Base-by-base conservation (phyloP, 345 rosid species). In the Bretschneidera sinensis region DNA sequence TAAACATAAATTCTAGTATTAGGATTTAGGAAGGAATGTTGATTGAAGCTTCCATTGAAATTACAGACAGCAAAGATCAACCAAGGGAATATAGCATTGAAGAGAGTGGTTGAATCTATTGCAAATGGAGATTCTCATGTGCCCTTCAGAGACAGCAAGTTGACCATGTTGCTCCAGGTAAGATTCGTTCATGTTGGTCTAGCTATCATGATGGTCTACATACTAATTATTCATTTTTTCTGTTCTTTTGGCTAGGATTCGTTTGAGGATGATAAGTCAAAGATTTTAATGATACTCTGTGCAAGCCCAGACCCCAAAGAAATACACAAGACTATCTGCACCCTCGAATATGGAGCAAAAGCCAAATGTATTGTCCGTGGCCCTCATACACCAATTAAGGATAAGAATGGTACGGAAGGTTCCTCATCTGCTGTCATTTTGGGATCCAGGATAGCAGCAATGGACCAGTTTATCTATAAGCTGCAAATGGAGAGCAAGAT, bases 41-140 rank as follows among this genome's bases (percentile, higher is more conserved):
- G n/a, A 60, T 63, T 54, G 47, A 57, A 58, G 13, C 60, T 72
- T 43, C 55, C 57, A 18, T 8, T n/a, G 62, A 51, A 66, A 34
- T 67, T 73, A 72, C 85, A 94, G 99, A 94, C 97, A 47, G 99
- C 80, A 58, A 94, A 88, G 79, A 94, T 94, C 61, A 94, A 94
- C 69, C 99, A 90, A 72, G 99, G 99, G 13, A 94, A 94, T 68
- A 85, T 79, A 62, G 97, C 99, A 34, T 61, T 94, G 63, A 94
- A 88, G 73, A 84, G 99, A 75, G 99, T 94, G 14, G 99, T 94
- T 17, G 99, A 94, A 55, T 94, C 99, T 16, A 94, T 94, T 62
- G 97, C 98, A 48, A 94, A 94, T 80, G 97, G 97, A 51, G 99
- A 90, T 73, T 88, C 99, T 48, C 99, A 94, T 35, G 99, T 94